Base-by-base conservation (phyloP, 768 basidiomycete species). In the Antrodiella citrinella region DNA sequence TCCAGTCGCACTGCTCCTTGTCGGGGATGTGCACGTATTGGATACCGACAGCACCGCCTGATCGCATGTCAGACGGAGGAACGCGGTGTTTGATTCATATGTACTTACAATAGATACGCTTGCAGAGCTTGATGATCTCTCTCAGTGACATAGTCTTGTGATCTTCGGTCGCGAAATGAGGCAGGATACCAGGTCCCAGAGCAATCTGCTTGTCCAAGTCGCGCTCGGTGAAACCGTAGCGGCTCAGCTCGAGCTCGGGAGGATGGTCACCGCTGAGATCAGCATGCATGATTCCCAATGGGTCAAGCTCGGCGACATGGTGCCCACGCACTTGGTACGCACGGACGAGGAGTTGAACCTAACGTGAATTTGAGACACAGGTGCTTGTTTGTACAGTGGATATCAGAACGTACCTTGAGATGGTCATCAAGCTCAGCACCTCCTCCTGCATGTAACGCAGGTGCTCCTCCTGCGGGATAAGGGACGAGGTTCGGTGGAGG, bases 281-380 rank as follows among this genome's bases (percentile, higher is more conserved):
- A 35, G 91, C 78, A 58, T 92, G 85, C 47, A 89, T 77, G 60
- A 99, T 93, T 13, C 93, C 93, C 15, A 99, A 80, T 25, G 96
- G 96, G 65, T 99, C 96, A 48, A 99, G 76, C 56, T 96, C 88
- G 26, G 95, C 96, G 51, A 93, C 76, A 60, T 97, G 93, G 62
- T 99, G 96, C 13, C 96, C 96, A 52, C 95, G 89, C 15, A 99
- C 96, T 82, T 99, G 96, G 70, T 96, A 99, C 2, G 96, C 96
- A 50, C 96, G 86, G 47, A 97, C 92, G 50, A 99, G 84, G 23
- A 98, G 78, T 87, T 99, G 96, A 15, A 92, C 86, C 95, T 98
- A 62, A 2, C 35, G 21, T 24, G 20, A 19, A 40, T n/a, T n/a
- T n/a, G n/a, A n/a, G n/a, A n/a, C n/a, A n/a, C n/a, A n/a, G n/a